phyloP scores from a whole-genome alignment of 2,329 filamentous ascomycete genomes.

The Coniochaeta sp. region DNA sequence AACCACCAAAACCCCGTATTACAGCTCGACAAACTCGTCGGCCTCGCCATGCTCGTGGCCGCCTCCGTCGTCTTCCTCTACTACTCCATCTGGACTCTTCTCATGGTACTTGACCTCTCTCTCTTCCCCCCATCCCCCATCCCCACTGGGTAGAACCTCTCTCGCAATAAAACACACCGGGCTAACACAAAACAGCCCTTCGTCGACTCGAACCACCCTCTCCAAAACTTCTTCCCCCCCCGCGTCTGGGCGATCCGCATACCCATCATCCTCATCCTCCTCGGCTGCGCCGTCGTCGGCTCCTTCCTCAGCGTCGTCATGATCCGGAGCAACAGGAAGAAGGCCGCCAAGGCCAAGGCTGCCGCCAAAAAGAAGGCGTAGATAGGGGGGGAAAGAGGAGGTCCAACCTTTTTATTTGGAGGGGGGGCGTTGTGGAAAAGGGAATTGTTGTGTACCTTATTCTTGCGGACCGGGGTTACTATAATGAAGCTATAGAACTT shows the following conservation, averaged over 20 bases:
- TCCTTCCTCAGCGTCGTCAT: constrained; percentile 95
- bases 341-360: constrained; percentile 85
- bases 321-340: constrained; percentile 98
- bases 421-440: not conserved
- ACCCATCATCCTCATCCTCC: constrained; percentile 88
- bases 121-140: constrained; percentile 5
- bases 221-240: constrained; percentile 91
- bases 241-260: constrained; percentile 99
- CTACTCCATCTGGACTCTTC: constrained; percentile 95
- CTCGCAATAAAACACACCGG: too few relatives aligned
- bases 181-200: constrained; percentile 61
- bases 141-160: too few relatives aligned
- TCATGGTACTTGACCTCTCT: constrained; percentile 65
- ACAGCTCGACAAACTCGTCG: constrained; percentile 81
- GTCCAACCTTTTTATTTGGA: not conserved
- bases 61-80: constrained; percentile 63
- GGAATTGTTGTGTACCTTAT: too few relatives aligned
- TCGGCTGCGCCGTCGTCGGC: constrained; percentile 88
- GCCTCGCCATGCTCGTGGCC: constrained; percentile 61
- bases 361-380: constrained; percentile 79
- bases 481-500: not conserved
- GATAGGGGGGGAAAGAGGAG: constrained; percentile 27
- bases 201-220: constrained; percentile 87
- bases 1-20: not conserved
- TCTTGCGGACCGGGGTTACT: too few relatives aligned